Percentiles rank a stretch among this genome's conserved stretches.
phyloP scores from a whole-genome alignment of 192 early-diverging fungal genomes.

The Paraglomus occultum region DNA sequence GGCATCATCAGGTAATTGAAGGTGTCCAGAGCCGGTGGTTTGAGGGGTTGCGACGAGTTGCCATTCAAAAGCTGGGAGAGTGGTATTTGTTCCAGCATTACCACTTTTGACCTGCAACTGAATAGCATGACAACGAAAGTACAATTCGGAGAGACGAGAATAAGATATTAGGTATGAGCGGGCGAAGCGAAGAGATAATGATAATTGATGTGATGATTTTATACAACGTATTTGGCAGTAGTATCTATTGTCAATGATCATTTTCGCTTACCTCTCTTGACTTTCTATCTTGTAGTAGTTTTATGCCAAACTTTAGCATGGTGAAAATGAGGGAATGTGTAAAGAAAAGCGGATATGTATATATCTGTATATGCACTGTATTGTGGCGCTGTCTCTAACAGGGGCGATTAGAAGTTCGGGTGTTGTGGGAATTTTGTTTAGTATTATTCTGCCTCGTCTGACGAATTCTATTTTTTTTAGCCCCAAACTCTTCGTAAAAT shows the following conservation, averaged over 20 bases:
- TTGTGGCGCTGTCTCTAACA: too few species aligned
- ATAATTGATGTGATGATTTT: not conserved
- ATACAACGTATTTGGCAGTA: not conserved
- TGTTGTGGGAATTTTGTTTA: too few species aligned
- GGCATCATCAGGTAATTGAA: slow-evolving; percentile 15
- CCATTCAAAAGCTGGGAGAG: slow-evolving; percentile 30
- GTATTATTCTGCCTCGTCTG: too few species aligned
- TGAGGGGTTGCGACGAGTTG: slow-evolving; percentile 2
- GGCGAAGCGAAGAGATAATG: not conserved
- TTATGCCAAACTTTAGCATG: slow-evolving; percentile 25
- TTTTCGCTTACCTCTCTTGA: slow-evolving; percentile 28
- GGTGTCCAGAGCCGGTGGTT: not conserved
- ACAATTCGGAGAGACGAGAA: not conserved
- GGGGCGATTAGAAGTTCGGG: too few species aligned
- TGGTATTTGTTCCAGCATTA: not conserved
- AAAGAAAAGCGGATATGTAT: too few species aligned
- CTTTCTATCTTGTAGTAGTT: slow-evolving; percentile 23
- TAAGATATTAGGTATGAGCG: not conserved
- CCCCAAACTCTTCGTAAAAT: too few species aligned
- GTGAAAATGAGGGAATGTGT: too few species aligned
- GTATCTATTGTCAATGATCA: not conserved
- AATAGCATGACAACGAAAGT: too few species aligned
- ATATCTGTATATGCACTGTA: too few species aligned
- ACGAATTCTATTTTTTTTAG: too few species aligned
- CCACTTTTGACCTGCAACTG: not conserved